Evolutionary conservation across 208 protist genomes (phyloP), one percentile per base, ranked within the genome.

Genomic region (Crithidia fasciculata): DNA sequence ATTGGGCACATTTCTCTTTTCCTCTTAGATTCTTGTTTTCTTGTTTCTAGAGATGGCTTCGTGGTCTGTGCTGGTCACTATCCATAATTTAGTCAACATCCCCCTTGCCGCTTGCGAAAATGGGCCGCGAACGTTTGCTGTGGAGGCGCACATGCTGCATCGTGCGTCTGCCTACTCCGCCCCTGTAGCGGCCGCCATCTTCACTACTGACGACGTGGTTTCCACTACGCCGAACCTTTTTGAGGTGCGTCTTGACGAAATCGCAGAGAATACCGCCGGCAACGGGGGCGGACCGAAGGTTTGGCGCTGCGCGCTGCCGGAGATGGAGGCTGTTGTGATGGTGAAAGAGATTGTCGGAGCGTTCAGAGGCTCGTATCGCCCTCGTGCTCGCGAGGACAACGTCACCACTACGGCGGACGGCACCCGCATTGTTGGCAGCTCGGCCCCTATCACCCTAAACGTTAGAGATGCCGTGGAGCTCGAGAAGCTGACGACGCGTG

Each of bases 51-150:
- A 18, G 52, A 87, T 88, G 83, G 43, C 72, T 7, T 69, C 70
- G 2, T 84, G 83, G 85, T 80, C 76, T 15, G 57, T 95, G 19
- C 74, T 87, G 2, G 83, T 89, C 12, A 84, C 84, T 8, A 74
- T 95, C n/a, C 90, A 95, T 81, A 95, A 92, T 61, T 16, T 95
- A 28, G 85, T 92, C 43, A 91, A 91, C 60, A 90, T 95, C 50
- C 89, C 89, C 4, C 67, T 79, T 12, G 36, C 73, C 13, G 83
- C 80, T 10, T 82, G 80, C 58, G 68, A 78, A 52, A 67, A 74
- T 68, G 84, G 69, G 16, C 41, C 58, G 37, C 81, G 83, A 47
- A 76, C 77, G 10, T 94, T 94, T 73, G 74, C 78, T 18, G 84
- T 94, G 45, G 82, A 89, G 72, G 84, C 69, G 13, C 76, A 82